phyloP scores from a whole-genome alignment of 257 asterid species.

The Petrea volubilis region DNA sequence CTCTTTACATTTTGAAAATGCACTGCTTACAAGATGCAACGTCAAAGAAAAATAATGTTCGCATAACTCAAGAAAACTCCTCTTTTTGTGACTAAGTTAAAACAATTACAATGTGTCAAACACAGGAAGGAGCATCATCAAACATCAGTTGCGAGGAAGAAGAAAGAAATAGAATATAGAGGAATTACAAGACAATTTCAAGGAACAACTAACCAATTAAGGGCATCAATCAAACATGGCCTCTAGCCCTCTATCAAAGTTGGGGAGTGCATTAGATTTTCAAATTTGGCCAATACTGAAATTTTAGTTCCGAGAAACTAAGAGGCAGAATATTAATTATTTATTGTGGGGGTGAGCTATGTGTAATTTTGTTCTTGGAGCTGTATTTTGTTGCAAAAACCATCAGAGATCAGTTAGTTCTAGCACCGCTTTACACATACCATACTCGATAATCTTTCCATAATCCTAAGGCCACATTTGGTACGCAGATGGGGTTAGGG shows the following conservation, averaged over 20 bases:
- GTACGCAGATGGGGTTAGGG: no score
- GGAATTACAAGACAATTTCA: not conserved
- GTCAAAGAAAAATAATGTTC: not conserved
- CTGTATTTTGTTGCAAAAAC: not conserved
- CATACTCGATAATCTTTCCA: not conserved
- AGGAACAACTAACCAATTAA: not conserved
- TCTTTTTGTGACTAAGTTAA: not conserved
- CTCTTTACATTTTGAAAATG: not conserved
- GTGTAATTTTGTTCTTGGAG: not conserved
- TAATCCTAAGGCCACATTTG: not conserved
- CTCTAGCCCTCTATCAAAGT: not conserved
- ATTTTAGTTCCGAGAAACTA: not conserved
- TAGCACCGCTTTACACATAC: not conserved
- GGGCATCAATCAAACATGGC: not conserved
- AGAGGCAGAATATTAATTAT: not conserved
- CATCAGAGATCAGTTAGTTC: conserved; percentile 4
- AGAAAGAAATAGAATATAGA: not conserved
- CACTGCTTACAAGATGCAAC: not conserved
- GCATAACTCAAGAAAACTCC: not conserved
- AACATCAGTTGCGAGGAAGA: not conserved
- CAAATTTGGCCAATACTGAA: not conserved
- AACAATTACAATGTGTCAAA: not conserved
- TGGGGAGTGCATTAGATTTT: not conserved
- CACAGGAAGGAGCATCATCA: conserved; percentile 3
- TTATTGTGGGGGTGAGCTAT: not conserved